Conservation (phyloP, 2,329 filamentous ascomycete genomes). For the Apiospora pterosperma region DNA sequence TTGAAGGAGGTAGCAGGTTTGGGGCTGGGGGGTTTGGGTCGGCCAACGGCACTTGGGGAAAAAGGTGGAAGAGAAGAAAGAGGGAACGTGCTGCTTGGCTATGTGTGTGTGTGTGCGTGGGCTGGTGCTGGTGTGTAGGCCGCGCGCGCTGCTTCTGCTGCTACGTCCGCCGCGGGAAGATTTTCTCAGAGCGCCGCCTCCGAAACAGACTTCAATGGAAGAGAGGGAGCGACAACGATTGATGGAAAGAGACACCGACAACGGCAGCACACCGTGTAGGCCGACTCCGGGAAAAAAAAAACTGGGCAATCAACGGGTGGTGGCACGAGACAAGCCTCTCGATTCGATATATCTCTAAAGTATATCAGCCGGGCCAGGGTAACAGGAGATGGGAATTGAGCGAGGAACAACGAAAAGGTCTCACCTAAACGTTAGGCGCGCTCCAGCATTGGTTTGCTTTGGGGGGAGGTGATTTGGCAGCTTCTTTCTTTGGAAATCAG, state of each 20-base stretch:
- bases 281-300: slow-evolving; percentile 14
- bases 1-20: slow-evolving; percentile 8
- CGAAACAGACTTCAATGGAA: neutral
- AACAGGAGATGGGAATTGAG: slow-evolving; percentile 12
- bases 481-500: slow-evolving; percentile 2
- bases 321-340: slow-evolving; percentile 23
- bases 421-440: slow-evolving; percentile 24
- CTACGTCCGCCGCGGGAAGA: neutral
- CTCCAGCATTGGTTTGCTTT: slow-evolving; percentile 13
- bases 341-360: slow-evolving; percentile 17
- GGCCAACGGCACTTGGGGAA: slow-evolving; percentile 5
- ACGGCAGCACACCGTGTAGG: slow-evolving; percentile 9
- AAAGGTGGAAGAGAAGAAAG: slow-evolving; percentile 1
- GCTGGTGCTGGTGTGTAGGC: slow-evolving; percentile 3
- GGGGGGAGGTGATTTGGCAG: slow-evolving; percentile 5
- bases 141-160: slow-evolving; percentile 1
- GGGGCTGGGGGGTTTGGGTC: slow-evolving; percentile 9
- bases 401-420: slow-evolving; percentile 15
- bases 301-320: slow-evolving; percentile 13
- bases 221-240: neutral
- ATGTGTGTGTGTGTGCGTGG: neutral
- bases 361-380: slow-evolving; percentile 13
- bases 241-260: neutral
- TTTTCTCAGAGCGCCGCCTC: slow-evolving; percentile 4
- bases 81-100: slow-evolving; percentile 1